A percentile compares a stretch with the other conserved stretches of the same genome.
Conservation (phyloP, 257 asterid species). For the Asclepias syriaca region DNA sequence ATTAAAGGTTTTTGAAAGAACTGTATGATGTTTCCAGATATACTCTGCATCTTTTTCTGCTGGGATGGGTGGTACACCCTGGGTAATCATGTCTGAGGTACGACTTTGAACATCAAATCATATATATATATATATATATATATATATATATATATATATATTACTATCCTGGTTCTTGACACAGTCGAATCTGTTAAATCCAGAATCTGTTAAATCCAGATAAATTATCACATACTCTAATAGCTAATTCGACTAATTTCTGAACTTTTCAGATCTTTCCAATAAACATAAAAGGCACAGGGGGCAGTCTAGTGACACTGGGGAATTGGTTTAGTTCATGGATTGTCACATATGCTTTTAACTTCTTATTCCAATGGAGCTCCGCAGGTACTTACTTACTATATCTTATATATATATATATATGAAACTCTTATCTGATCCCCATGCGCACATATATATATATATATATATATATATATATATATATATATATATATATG, state of each 20-base stretch:
- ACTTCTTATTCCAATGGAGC: constrained; percentile 67
- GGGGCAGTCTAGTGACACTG: constrained; percentile 80
- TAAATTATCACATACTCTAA: too few relatives aligned
- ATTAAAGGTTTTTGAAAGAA: not conserved
- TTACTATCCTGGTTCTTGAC: too few relatives aligned
- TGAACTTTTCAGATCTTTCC: constrained; percentile 61
- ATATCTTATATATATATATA: not conserved
- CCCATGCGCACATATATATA: too few relatives aligned
- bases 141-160: too few relatives aligned
- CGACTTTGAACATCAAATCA: not conserved
- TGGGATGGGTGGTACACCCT: constrained; percentile 94
- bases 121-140: too few relatives aligned
- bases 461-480: too few relatives aligned
- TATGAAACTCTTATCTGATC: too few relatives aligned
- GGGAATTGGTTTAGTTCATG: constrained; percentile 83
- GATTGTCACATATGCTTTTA: constrained; percentile 73
- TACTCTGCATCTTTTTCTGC: constrained; percentile 40
- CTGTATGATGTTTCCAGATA: constrained; percentile 17
- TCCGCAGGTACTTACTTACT: constrained; percentile 46
- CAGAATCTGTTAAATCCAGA: too few relatives aligned
- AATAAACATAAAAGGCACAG: constrained; percentile 73
- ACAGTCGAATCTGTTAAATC: too few relatives aligned
- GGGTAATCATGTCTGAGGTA: constrained; percentile 99
- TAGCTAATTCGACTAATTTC: not conserved
- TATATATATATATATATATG: too few relatives aligned